Evolutionary conservation across 176 grass and related monocot genomes (phyloP), one percentile per base, ranked within the genome.

Genomic region (Puya raimondii): DNA sequence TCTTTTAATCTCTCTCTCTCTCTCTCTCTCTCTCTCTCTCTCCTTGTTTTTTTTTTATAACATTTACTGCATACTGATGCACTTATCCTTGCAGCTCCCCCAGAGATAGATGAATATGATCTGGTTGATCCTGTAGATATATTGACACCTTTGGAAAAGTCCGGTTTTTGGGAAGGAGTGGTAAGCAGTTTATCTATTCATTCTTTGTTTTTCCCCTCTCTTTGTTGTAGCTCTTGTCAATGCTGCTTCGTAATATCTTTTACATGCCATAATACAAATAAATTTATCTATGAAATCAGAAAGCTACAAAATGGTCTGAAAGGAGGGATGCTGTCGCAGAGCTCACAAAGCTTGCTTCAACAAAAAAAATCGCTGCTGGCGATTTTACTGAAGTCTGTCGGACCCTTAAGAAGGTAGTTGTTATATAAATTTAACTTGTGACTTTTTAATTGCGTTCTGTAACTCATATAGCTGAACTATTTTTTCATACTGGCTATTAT

Each of bases 261-360:
- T 47, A 21, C 47, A 4, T 23, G 29, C 26, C 8, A 52, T 52
- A 53, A 65, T 42, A 15, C 21, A 14, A 18, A 4, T 15, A 15
- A 15, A 16, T 66, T 68, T 42, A 42, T 61, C 17, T 77, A 13
- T 69, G 18, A 67, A 82, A 42, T 76, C 80, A 99, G 95, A 99
- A 99, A 99, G 90, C 90, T 82, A 81, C 85, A 75, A 99, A 99
- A 84, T 99, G 95, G 95, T 99, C 95, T 1, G 95, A 99, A 81
- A 93, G 95, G 75, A 99, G 90, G 84, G 95, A 99, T 82, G 95
- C 95, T 80, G 95, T 99, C 9, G 87, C 72, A 0, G 95, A 99
- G 64, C 83, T 99, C 26, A 93, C 85, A 69, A 99, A 99, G 77
- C 95, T 99, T 79, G 90, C 95, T 77, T 99, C 87, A 16, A 75